Percentiles rank a stretch among this genome's conserved stretches.
These are phyloP conservation scores for Suillus subalutaceus DNA, from an alignment of 768 basidiomycete genomes.

Conservation along the genomic window DNA sequence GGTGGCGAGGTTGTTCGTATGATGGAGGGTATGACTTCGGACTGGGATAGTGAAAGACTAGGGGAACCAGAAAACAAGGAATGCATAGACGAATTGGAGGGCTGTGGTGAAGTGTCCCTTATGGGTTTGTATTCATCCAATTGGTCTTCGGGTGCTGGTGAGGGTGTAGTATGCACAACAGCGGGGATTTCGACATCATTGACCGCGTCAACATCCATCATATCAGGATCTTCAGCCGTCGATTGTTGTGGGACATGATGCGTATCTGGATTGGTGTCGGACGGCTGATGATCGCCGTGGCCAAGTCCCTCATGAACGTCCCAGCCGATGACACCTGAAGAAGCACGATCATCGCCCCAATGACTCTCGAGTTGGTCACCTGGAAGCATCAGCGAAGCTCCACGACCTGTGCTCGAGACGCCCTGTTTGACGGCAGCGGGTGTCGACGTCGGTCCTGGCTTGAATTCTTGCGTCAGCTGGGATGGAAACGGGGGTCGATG, in stretches of 20 bases:
- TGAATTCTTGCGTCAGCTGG: constrained; percentile 24
- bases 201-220: constrained; percentile 1
- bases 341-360: neutral
- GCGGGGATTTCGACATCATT: constrained; percentile 13
- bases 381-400: constrained; percentile 12
- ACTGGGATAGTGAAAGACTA: neutral
- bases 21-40: neutral
- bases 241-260: neutral
- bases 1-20: neutral
- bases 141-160: neutral
- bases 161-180: constrained; percentile 1
- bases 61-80: constrained; percentile 31
- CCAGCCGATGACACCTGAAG: neutral
- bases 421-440: constrained; percentile 12
- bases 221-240: neutral
- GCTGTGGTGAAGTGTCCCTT: neutral
- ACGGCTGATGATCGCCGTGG: neutral
- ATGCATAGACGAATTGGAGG: constrained; percentile 20
- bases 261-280: neutral
- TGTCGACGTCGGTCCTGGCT: constrained; percentile 24
- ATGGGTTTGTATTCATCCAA: neutral
- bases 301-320: neutral
- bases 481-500: constrained; percentile 19
- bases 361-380: constrained; percentile 3
- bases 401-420: neutral